Base-by-base conservation (phyloP, 2,329 filamentous ascomycete genomes). In the Alternaria solani region DNA sequence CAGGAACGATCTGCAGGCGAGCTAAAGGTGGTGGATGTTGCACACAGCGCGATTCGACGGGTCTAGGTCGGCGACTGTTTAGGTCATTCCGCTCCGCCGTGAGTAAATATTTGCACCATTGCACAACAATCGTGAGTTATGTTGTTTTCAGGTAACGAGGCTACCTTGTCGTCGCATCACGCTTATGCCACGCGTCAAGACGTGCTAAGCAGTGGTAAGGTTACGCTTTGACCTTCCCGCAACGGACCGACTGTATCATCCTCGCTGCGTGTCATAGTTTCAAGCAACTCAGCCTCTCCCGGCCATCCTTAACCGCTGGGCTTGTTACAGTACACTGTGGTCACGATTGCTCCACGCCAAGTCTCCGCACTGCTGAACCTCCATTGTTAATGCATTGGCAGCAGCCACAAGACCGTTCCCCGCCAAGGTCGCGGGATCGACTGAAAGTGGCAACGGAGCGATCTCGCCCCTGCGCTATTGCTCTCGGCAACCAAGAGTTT, bases 381-480 rank as follows among this genome's bases (percentile, higher is more conserved):
- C 46, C 32, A 49, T 20, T 7, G 8, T 14, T 9, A 49, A 26
- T 18, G 46, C 14, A 36, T 49, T 49, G 46, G 20, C 20, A 25
- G 20, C n/a, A 38, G 30, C 46, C 46, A 7, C 46, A 20, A 20
- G 46, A 49, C 30, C 32, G 46, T 49, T 28, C n/a, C 49, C 11
- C 23, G 49, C 49, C 36, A 51, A 41, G 49, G 41, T 51, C 25
- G 36, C 34, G n/a, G 36, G 49, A 18, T 20, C n/a, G 41, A 51
- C 25, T 51, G 12, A 34, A 51, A 12, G 26, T 14, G 36, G 49
- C 11, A 38, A 41, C 14, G 20, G 36, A 41, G 36, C 49, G 34
- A 51, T 41, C 49, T 51, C 36, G 49, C 49, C 49, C 49, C 34
- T 51, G 49, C 49, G 49, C 49, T 41, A 41, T 41, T 25, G 23